phyloP scores from a whole-genome alignment of 1,284 basidiomycete genomes.

The Polyporus tsugae region DNA sequence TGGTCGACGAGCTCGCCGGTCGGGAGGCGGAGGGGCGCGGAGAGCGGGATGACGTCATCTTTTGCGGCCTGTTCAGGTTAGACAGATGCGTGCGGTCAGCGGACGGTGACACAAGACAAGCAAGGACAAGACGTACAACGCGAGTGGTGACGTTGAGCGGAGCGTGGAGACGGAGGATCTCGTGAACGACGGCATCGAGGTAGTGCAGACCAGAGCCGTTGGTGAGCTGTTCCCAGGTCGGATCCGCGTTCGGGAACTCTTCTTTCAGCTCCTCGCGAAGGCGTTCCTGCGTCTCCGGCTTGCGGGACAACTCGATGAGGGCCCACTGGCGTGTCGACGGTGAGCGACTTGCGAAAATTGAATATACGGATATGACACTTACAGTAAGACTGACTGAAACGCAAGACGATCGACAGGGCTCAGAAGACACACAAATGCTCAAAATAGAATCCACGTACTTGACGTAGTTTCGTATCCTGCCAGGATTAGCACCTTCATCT shows the following conservation, averaged over 20 bases:
- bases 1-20: slow-evolving; percentile 48
- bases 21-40: slow-evolving; percentile 47
- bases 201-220: slow-evolving; percentile 41
- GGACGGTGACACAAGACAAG: slow-evolving; percentile 27
- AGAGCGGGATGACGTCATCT: slow-evolving; percentile 64
- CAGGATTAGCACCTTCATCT: slow-evolving; percentile 49
- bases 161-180: slow-evolving; percentile 37
- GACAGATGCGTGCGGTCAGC: background rate
- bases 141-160: slow-evolving; percentile 34
- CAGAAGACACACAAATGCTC: background rate
- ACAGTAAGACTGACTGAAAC: slow-evolving; percentile 36
- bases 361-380: background rate
- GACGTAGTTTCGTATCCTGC: slow-evolving; percentile 55
- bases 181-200: slow-evolving; percentile 46
- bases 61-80: slow-evolving; percentile 38
- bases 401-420: background rate
- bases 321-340: slow-evolving; percentile 33
- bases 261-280: slow-evolving; percentile 51
- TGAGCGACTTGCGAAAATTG: background rate
- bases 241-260: slow-evolving; percentile 37
- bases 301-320: slow-evolving; percentile 44
- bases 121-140: slow-evolving; percentile 25
- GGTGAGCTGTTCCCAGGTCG: slow-evolving; percentile 46
- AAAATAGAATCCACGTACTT: slow-evolving; percentile 38
- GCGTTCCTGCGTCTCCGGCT: slow-evolving; percentile 46